Evolutionary conservation across 768 basidiomycete genomes (phyloP).

Genomic region (Hericium coralloides): DNA sequence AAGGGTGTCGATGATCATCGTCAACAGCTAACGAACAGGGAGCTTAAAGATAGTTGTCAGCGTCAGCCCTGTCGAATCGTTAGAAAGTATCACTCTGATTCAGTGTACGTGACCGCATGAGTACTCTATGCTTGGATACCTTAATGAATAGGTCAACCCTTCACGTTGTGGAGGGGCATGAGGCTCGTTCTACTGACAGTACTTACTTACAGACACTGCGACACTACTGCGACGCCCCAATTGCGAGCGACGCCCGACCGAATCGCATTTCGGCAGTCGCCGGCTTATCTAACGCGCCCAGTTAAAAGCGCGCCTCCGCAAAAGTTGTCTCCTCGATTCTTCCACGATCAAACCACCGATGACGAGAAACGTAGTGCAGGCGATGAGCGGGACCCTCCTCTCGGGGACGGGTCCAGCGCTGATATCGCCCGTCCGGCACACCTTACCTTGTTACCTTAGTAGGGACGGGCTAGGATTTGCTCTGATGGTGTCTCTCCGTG

Average conservation of each 20-base stretch:
- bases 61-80: no score
- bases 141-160: no score
- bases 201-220: no score
- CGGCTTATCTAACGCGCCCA: neutral
- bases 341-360: slow-evolving; percentile 38
- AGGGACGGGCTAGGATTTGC: slow-evolving; percentile 15
- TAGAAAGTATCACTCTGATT: no score
- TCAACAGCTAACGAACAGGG: no score
- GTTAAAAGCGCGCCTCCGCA: neutral
- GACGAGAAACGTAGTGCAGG: slow-evolving; percentile 16
- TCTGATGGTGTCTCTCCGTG: slow-evolving; percentile 14
- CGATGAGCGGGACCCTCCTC: slow-evolving; percentile 15
- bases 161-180: no score
- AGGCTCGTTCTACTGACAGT: no score
- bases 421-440: slow-evolving; percentile 18
- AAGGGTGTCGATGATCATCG: no score
- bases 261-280: neutral
- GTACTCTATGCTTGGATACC: no score
- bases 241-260: neutral
- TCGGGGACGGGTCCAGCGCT: slow-evolving; percentile 8
- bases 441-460: slow-evolving; percentile 17
- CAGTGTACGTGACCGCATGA: no score
- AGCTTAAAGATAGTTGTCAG: no score
- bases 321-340: slow-evolving; percentile 24
- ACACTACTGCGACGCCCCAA: no score